Base-by-base conservation (phyloP, 106 monocot species). In the Dendrobium nobile region DNA sequence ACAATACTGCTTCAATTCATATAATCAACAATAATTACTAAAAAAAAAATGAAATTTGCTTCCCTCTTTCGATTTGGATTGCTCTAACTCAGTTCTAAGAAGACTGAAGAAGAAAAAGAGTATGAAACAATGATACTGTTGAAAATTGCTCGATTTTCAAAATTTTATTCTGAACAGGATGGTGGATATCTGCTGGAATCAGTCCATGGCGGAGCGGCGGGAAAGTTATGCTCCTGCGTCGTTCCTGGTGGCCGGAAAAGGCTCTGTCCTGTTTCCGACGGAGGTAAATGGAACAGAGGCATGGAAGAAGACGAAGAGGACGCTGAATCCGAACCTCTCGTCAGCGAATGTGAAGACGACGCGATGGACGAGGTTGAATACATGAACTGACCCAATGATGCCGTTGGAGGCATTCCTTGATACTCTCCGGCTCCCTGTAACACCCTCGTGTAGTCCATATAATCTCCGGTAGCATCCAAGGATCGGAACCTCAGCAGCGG, bases 401-500 rank as follows among this genome's bases (percentile, higher is more conserved):
- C 20, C 0, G 45, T 31, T 9, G 55, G 54, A 72, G n/a, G 31
- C 41, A 73, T 18, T 37, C 42, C 20, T 68, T 79, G 77, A 28
- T 83, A 77, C 8, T 83, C 79, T 10, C 75, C 84, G 6, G 81
- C 16, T 2, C 82, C 84, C 55, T 80, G 87, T 47, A 85, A 75
- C 41, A 82, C 37, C 82, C 85, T 77, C 13, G 85, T 78, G 82
- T 85, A 88, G 22, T 80, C 88, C 76, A 83, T 24, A 58, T 78
- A 88, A n/a, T 85, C 83, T 0, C 74, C 37, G 3, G 58, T 22
- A 7, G 42, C 73, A 54, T 37, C 61, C 41, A 37, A 37, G 13
- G 54, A 24, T 44, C 27, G 82, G 19, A 75, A 43, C 10, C 41
- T 56, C 4, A 2, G n/a, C 26, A 73, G 19, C n/a, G 74, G 48